Conservation (phyloP, 345 rosid species). For the Aquilaria yunnanensis region DNA sequence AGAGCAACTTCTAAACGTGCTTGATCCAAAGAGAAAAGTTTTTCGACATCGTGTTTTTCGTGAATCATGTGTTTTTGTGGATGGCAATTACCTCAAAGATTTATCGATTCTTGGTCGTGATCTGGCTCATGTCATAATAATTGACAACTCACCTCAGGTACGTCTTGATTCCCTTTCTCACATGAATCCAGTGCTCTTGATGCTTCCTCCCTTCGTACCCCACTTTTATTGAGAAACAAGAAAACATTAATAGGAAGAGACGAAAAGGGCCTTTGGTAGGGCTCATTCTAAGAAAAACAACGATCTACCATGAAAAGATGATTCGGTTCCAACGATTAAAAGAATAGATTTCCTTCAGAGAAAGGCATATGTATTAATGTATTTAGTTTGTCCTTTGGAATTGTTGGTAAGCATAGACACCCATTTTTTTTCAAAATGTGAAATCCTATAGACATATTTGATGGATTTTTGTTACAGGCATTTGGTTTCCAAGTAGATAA, state of each 20-base stretch:
- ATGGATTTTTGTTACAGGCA: constrained; percentile 42
- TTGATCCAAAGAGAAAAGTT: constrained; percentile 92
- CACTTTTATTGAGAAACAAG: not conserved
- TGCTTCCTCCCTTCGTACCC: not conserved
- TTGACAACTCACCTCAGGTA: constrained; percentile 99
- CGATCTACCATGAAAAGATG: too few relatives aligned
- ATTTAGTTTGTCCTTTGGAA: not conserved
- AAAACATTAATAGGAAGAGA: not conserved
- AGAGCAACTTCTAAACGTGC: constrained; percentile 91
- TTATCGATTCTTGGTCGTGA: constrained; percentile 95
- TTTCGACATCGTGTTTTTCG: constrained; percentile 94
- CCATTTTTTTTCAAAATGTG: not conserved
- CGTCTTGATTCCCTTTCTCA: constrained; percentile 1
- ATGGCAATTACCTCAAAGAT: constrained; percentile 94
- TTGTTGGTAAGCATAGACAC: not conserved
- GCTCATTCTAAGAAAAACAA: too few relatives aligned
- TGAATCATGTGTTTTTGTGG: constrained; percentile 92
- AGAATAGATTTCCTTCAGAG: too few relatives aligned
- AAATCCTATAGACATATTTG: not conserved
- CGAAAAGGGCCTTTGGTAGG: not conserved
- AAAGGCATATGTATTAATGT: too few relatives aligned
- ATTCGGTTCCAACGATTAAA: too few relatives aligned
- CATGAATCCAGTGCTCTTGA: not conserved
- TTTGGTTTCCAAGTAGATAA: constrained; percentile 99
- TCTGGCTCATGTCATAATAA: constrained; percentile 70